These are phyloP conservation scores for Yamadazyma atlantica DNA, from an alignment of 1,139 yeast species.

Conservation along the genomic window DNA sequence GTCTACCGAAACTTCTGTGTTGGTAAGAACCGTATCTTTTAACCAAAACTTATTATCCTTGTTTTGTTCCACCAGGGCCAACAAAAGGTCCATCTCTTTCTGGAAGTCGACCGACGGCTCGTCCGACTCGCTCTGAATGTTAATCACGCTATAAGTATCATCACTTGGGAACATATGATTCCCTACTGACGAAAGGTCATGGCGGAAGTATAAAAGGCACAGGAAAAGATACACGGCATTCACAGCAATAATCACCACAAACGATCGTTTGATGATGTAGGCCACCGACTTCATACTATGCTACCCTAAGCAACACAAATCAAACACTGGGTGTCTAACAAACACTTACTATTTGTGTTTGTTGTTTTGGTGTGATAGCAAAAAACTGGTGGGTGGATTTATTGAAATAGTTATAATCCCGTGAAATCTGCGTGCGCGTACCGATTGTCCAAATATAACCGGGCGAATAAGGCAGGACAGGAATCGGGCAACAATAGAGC, in stretches of 20 bases:
- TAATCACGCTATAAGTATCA: not conserved
- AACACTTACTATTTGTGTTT: no score
- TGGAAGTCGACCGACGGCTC: conserved; percentile 13
- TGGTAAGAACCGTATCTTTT: conserved; percentile 22
- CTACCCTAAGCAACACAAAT: no score
- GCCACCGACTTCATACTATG: conserved; percentile 9
- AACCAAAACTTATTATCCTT: conserved; percentile 21
- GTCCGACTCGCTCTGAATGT: conserved; percentile 8
- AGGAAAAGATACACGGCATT: conserved; percentile 6
- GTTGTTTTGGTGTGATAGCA: no score
- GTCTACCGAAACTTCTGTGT: conserved; percentile 17
- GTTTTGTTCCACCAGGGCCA: conserved; percentile 20
- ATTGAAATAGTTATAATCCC: no score
- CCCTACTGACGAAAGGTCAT: conserved; percentile 9
- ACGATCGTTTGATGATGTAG: conserved; percentile 9
- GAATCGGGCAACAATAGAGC: no score
- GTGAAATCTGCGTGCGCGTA: no score
- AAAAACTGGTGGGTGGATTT: no score
- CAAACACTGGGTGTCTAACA: no score
- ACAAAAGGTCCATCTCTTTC: conserved; percentile 14
- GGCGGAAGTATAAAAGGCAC: conserved; percentile 6
- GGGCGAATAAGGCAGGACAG: no score
- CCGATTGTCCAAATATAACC: no score
- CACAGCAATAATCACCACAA: conserved; percentile 6
- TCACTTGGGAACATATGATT: conserved; percentile 7